These are phyloP conservation scores for Metarhizium brunneum DNA, from an alignment of 2,329 filamentous ascomycete species.

Conservation along the genomic window DNA sequence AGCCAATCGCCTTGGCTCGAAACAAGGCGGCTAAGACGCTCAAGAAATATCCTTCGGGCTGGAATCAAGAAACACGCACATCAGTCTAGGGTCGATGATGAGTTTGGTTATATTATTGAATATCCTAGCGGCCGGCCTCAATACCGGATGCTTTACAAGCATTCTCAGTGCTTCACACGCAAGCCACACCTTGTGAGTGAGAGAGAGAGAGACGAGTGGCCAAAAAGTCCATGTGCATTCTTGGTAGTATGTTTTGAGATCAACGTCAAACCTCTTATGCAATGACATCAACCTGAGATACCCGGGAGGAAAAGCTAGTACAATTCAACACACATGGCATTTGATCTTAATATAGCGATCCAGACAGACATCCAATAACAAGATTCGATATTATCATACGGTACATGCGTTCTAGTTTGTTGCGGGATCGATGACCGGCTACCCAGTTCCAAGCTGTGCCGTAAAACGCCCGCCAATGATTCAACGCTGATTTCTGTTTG, in stretches of 20 bases:
- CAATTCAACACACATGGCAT: background rate
- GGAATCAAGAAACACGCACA: too few species aligned
- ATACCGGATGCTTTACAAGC: background rate
- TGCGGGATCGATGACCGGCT: background rate
- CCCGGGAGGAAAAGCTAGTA: background rate
- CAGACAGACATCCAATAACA: background rate
- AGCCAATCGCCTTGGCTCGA: too few species aligned
- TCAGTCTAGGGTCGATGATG: too few species aligned
- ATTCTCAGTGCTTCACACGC: background rate
- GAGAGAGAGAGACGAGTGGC: background rate
- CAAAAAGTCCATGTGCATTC: too few species aligned
- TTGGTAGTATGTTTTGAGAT: background rate
- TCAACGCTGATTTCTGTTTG: background rate
- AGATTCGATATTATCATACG: background rate
- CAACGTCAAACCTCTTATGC: background rate
- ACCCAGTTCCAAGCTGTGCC: background rate
- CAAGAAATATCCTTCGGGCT: too few species aligned
- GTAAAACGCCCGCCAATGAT: background rate
- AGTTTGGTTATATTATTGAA: background rate
- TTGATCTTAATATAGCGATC: background rate
- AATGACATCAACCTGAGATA: background rate
- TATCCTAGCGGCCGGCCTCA: background rate
- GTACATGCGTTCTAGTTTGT: background rate
- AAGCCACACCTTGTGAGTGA: background rate
- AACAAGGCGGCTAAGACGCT: too few species aligned